phyloP scores from a whole-genome alignment of 2,329 filamentous ascomycete genomes.

The Hymenoscyphus occultus region DNA sequence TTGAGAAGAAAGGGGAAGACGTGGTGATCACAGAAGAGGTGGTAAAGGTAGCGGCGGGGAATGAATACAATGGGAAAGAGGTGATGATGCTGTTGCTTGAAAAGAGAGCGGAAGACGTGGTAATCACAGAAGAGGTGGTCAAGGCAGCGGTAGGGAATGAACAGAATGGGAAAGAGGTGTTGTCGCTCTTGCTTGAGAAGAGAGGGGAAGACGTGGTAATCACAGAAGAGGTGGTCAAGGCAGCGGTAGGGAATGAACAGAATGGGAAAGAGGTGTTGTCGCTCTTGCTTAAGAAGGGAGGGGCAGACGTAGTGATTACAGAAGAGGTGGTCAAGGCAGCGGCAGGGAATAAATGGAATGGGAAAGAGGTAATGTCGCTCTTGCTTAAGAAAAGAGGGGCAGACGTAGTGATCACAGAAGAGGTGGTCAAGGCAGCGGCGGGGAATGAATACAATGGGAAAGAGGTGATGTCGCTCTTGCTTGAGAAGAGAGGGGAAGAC shows the following conservation, averaged over 20 bases:
- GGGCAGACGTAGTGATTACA: constrained; percentile 1
- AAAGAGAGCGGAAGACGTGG: too few species aligned
- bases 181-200: too few species aligned
- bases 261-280: constrained; percentile 1
- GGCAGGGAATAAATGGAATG: background rate
- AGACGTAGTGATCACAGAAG: background rate
- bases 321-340: constrained; percentile 5
- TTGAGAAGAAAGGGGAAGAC: background rate
- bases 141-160: too few species aligned
- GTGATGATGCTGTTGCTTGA: background rate
- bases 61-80: background rate
- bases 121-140: too few species aligned
- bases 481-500: background rate
- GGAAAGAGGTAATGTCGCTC: constrained; percentile 6
- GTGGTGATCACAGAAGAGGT: constrained; percentile 1
- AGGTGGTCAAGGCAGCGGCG: constrained; percentile 1
- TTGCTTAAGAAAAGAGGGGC: constrained; percentile 3
- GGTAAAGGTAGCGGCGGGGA: background rate
- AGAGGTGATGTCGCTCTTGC: background rate
- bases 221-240: too few species aligned
- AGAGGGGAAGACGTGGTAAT: too few species aligned
- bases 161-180: too few species aligned
- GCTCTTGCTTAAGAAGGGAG: constrained; percentile 8
- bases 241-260: too few species aligned
- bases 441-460: background rate